Conservation (phyloP, 768 basidiomycete species). For the Rhodocollybia butyracea region DNA sequence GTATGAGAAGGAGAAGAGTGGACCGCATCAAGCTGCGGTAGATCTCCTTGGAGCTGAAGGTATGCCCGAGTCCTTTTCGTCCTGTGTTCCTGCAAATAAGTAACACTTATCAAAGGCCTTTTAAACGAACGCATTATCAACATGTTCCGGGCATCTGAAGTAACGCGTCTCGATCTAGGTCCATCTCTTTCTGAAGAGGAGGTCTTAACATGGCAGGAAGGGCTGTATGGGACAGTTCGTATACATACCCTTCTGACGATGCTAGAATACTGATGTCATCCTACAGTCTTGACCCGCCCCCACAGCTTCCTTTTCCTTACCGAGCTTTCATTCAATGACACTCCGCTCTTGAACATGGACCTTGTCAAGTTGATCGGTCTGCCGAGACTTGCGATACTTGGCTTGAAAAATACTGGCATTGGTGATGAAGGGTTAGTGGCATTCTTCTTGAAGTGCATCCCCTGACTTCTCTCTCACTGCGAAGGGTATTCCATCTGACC, state of each 20-base stretch:
- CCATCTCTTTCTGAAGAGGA: constrained; percentile 42
- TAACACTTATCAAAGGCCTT: constrained; percentile 33
- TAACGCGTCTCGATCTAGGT: constrained; percentile 41
- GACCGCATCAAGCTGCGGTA: constrained; percentile 42
- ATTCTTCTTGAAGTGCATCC: background rate
- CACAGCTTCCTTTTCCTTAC: constrained; percentile 48
- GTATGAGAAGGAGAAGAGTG: background rate
- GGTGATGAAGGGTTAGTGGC: constrained; percentile 57
- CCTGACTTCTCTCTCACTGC: background rate
- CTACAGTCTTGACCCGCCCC: constrained; percentile 45
- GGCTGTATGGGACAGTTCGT: constrained; percentile 41
- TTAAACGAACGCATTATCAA: constrained; percentile 43
- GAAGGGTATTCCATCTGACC: constrained; percentile 55
- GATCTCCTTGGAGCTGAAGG: constrained; percentile 23
- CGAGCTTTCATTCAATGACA: constrained; percentile 48
- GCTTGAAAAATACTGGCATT: constrained; percentile 51
- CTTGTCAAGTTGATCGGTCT: constrained; percentile 52
- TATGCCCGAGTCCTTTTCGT: constrained; percentile 28
- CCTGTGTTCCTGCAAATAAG: constrained; percentile 2
- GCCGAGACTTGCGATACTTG: constrained; percentile 43
- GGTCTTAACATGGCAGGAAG: constrained; percentile 46
- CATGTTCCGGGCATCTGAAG: constrained; percentile 42
- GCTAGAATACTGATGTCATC: constrained; percentile 1
- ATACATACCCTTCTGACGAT: background rate
- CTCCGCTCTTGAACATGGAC: constrained; percentile 43